Percentiles rank a stretch among this genome's conserved stretches.
Conservation (phyloP, 495 filamentous ascomycete genomes). For the Talaromyces wortmannii region DNA sequence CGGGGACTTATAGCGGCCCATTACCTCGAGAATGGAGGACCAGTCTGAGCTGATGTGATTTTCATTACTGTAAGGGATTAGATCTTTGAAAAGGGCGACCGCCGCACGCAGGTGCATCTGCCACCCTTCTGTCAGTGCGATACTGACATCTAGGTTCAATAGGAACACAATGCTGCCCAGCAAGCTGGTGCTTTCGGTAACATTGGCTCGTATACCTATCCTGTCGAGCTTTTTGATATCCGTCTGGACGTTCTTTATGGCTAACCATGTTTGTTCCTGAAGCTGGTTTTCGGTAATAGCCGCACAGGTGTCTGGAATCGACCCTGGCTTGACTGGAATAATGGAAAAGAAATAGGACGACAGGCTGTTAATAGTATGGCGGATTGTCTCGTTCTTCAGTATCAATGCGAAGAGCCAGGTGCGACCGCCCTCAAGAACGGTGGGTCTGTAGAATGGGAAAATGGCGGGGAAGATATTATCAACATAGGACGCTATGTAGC, state of each 20-base stretch:
- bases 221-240: conserved; percentile 18
- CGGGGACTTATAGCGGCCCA: conserved; percentile 12
- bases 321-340: background rate
- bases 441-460: conserved; percentile 48
- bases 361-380: conserved; percentile 36
- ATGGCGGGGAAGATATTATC: conserved; percentile 46
- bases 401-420: conserved; percentile 48
- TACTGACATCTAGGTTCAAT: conserved; percentile 40
- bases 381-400: conserved; percentile 37
- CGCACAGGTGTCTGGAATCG: conserved; percentile 15
- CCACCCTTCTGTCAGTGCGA: conserved; percentile 38
- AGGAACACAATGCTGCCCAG: conserved; percentile 48
- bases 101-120: conserved; percentile 41
- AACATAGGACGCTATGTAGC: conserved; percentile 38
- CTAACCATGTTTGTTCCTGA: conserved; percentile 27
- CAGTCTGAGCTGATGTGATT: conserved; percentile 14
- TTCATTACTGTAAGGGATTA: conserved; percentile 23
- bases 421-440: conserved; percentile 35
- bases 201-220: too few relatives aligned
- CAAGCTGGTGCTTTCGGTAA: too few relatives aligned
- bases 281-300: conserved; percentile 20
- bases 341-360: conserved; percentile 43
- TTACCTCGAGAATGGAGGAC: conserved; percentile 16
- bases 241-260: conserved; percentile 16
- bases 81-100: conserved; percentile 38